phyloP scores from a whole-genome alignment of 768 basidiomycete species.

The Leccinum fibrillosum region DNA sequence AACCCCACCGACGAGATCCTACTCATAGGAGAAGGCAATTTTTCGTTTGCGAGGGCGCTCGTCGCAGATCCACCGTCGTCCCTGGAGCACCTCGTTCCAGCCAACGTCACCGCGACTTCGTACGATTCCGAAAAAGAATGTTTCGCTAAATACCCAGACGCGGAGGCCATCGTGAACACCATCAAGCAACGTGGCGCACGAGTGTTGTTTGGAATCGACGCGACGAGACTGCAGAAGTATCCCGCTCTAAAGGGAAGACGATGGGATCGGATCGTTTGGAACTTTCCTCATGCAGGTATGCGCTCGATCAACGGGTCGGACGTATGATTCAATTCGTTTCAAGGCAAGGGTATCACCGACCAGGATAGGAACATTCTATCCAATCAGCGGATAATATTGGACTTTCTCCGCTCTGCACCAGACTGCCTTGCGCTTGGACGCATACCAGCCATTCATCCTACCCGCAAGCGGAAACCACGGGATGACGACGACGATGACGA shows the following conservation, averaged over 20 bases:
- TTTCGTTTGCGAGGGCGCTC: conserved; percentile 84
- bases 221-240: conserved; percentile 65
- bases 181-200: conserved; percentile 59
- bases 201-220: conserved; percentile 83
- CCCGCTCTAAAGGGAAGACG: conserved; percentile 53
- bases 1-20: conserved; percentile 61
- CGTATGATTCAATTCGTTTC: not conserved
- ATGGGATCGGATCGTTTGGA: conserved; percentile 87
- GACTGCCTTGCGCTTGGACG: conserved; percentile 57
- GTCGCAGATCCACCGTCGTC: conserved; percentile 43
- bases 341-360: conserved; percentile 87
- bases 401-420: conserved; percentile 74
- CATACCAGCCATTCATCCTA: conserved; percentile 39
- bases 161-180: conserved; percentile 51
- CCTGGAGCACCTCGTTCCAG: conserved; percentile 52
- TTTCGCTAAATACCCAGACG: conserved; percentile 79
- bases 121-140: conserved; percentile 79
- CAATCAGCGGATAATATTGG: conserved; percentile 81
- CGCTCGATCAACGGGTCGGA: not conserved
- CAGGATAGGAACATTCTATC: conserved; percentile 90
- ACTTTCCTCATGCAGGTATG: conserved; percentile 94
- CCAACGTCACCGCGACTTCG: conserved; percentile 80
- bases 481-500: conserved; percentile 40
- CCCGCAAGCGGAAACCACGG: conserved; percentile 44
- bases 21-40: conserved; percentile 92